Percentiles rank a stretch among this genome's conserved stretches.
Evolutionary conservation across 257 asterid species (phyloP).

Genomic region (Paraleonurus japonicus): DNA sequence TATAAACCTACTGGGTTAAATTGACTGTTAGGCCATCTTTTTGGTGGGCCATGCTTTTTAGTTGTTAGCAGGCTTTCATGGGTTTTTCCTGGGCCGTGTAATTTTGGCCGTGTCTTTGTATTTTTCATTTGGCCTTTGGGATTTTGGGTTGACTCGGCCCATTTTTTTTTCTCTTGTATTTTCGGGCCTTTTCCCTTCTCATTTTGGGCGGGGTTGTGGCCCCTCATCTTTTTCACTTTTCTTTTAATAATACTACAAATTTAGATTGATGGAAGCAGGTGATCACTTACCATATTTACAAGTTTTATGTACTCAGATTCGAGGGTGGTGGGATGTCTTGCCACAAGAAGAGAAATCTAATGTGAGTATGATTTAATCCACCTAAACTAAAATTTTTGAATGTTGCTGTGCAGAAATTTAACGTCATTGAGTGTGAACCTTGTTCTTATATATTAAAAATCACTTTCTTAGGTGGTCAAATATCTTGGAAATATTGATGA

Average conservation of each 20-base stretch:
- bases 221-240: no score
- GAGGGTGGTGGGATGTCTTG: conserved; percentile 90
- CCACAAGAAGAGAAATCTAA: conserved; percentile 71
- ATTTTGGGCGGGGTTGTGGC: no score
- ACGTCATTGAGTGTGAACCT: conserved; percentile 8
- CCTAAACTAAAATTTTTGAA: conserved; percentile 12
- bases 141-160: no score
- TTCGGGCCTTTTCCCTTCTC: no score
- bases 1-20: not conserved
- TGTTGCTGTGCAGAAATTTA: not conserved
- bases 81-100: no score
- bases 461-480: conserved; percentile 55
- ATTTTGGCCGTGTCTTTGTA: no score
- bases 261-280: not conserved
- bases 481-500: conserved; percentile 59
- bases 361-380: conserved; percentile 45
- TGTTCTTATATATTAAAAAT: conserved; percentile 21
- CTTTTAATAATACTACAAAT: no score
- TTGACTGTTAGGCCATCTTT: not conserved
- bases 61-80: no score
- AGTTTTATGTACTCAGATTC: conserved; percentile 48
- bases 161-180: no score
- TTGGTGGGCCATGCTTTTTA: not conserved
- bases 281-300: not conserved
- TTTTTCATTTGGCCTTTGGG: no score